Evolutionary conservation across 2,329 filamentous ascomycete species (phyloP), one percentile per base, ranked within the genome.

Genomic region (Beauveria scarabaeidicola): DNA sequence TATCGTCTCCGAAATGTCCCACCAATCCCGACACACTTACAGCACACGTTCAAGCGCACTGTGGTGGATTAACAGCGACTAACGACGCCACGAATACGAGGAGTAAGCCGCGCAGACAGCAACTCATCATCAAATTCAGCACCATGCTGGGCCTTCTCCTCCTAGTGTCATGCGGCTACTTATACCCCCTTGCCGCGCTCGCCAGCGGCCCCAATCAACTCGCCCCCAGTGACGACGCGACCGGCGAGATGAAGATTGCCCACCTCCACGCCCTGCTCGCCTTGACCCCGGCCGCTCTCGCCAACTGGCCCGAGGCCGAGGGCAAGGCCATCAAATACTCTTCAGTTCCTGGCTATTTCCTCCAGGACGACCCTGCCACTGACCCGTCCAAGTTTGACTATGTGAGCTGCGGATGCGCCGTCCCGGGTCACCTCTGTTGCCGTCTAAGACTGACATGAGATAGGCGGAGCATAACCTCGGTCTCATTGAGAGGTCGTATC

Each of bases 401-500:
- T 67, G 85, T 88, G 69, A 66, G 78, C 67, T 60, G 3, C 15
- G 13, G n/a, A 10, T 10, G 52, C 6, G 60, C 52, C 19, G 8
- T 23, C 19, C 13, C 10, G n/a, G 29, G 6, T 0, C 1, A 50
- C 9, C 3, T 11, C 32, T 36, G 32, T 36, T 36, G 32, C 9
- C 17, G 10, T 29, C 8, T 13, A 10, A 17, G 2, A 15, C 36
- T 15, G 19, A 48, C 19, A 27, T 29, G 48, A 29, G 52, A 21
- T 61, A 87, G 83, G 82, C 79, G 27, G 72, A 77, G 32, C 74
- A 73, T 59, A 88, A 88, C 72, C 87, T 87, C 66, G 87, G 87
- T 29, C 75, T 90, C 23, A 78, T 89, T 63, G 79, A 87, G 66
- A 79, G 80, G 52, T 78, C 78, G 1, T 88, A 88, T 67, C 75